phyloP scores from a whole-genome alignment of 305 asterid genomes.

The Solanum hybrid region DNA sequence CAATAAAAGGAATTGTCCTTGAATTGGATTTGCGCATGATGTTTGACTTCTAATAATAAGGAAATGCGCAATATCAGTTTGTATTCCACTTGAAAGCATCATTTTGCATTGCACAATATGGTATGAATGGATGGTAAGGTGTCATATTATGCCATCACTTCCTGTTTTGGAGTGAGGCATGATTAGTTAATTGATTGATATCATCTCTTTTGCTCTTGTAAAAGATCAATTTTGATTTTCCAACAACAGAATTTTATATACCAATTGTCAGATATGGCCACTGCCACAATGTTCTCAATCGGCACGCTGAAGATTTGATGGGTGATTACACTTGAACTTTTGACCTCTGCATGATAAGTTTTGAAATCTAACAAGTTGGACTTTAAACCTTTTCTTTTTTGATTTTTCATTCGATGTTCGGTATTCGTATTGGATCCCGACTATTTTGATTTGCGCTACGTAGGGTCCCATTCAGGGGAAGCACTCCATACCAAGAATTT shows the following conservation, averaged over 20 bases:
- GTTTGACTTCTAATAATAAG: background rate
- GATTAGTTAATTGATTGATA: background rate
- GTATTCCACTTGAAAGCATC: background rate
- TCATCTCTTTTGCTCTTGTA: background rate
- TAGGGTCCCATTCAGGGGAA: background rate
- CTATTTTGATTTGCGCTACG: background rate
- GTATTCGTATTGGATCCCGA: background rate
- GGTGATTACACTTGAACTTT: background rate
- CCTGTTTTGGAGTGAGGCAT: background rate
- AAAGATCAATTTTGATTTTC: background rate
- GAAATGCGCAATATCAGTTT: background rate
- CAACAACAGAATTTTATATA: background rate
- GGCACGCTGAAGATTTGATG: background rate
- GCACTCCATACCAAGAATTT: background rate
- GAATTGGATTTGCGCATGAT: background rate
- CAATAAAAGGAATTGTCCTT: background rate
- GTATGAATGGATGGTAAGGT: background rate
- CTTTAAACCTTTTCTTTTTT: background rate
- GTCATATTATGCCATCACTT: background rate
- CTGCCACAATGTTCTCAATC: background rate
- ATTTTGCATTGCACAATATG: background rate
- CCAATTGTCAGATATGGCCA: background rate
- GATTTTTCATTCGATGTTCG: background rate
- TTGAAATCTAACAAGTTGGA: background rate
- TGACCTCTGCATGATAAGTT: background rate